phyloP scores from a whole-genome alignment of 148 eudicot species.

The Camellia japonica region DNA sequence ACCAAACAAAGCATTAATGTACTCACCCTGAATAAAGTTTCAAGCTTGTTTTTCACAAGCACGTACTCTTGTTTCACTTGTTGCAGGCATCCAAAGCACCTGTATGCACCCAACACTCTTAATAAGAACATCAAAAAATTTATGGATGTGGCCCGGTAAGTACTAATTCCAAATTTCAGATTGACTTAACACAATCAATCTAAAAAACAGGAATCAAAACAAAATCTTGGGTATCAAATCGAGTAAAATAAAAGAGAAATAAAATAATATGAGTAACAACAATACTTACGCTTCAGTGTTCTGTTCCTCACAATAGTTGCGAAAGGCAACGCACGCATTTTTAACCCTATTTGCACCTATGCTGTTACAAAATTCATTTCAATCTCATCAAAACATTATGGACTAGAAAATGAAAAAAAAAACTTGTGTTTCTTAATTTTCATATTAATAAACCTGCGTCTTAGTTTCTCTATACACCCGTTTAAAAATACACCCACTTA shows the following conservation, averaged over 20 bases:
- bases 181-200: not conserved
- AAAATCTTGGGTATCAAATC: not conserved
- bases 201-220: not conserved
- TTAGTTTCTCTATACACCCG: not conserved
- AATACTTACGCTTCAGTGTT: conserved; percentile 49
- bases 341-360: conserved; percentile 73
- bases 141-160: not conserved
- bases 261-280: not conserved
- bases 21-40: conserved; percentile 52
- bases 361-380: conserved; percentile 33
- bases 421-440: not conserved
- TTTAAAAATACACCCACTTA: too few species aligned
- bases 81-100: conserved; percentile 62
- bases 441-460: not conserved
- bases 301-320: conserved; percentile 61
- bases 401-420: not conserved
- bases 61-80: conserved; percentile 68
- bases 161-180: not conserved
- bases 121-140: not conserved
- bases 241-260: not conserved
- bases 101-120: conserved; percentile 23
- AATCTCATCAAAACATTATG: conserved; percentile 5
- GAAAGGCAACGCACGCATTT: conserved; percentile 51
- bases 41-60: conserved; percentile 64
- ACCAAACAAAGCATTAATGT: not conserved